Conservation (phyloP, 257 asterid genomes). For the Solanum etuberosum region DNA sequence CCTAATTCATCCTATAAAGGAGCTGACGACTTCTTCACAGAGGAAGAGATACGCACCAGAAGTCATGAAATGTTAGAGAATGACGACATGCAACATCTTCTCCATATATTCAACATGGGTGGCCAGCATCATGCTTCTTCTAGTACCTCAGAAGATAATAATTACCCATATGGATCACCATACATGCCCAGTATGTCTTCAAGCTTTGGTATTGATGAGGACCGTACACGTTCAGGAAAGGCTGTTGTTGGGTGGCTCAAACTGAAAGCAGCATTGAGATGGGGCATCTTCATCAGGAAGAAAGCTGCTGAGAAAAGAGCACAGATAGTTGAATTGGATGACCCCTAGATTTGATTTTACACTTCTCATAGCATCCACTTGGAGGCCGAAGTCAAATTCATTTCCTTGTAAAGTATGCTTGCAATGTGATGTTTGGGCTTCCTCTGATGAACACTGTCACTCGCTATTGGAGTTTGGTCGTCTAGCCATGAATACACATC, state of each 20-base stretch:
- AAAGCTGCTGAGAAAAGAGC: slow-evolving; percentile 92
- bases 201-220: slow-evolving; percentile 37
- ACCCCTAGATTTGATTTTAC: slow-evolving; percentile 1
- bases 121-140: slow-evolving; percentile 33
- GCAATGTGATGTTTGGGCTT: neutral
- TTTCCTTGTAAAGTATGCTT: neutral
- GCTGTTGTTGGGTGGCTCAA: slow-evolving; percentile 98
- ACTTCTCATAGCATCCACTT: no score
- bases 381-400: neutral
- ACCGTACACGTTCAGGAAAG: slow-evolving; percentile 67
- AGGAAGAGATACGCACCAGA: slow-evolving; percentile 76
- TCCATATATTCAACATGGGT: slow-evolving; percentile 53
- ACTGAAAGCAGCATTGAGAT: slow-evolving; percentile 90
- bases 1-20: slow-evolving; percentile 39
- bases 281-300: slow-evolving; percentile 91
- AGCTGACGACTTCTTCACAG: slow-evolving; percentile 42
- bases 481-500: neutral
- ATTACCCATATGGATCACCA: slow-evolving; percentile 27
- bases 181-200: slow-evolving; percentile 42
- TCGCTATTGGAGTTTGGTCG: neutral
- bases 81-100: slow-evolving; percentile 92
- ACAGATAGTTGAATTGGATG: slow-evolving; percentile 71
- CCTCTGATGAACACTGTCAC: neutral
- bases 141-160: slow-evolving; percentile 31
- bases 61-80: slow-evolving; percentile 89